Conservation (phyloP, 148 eudicot genomes). For the Silene uniflora region DNA sequence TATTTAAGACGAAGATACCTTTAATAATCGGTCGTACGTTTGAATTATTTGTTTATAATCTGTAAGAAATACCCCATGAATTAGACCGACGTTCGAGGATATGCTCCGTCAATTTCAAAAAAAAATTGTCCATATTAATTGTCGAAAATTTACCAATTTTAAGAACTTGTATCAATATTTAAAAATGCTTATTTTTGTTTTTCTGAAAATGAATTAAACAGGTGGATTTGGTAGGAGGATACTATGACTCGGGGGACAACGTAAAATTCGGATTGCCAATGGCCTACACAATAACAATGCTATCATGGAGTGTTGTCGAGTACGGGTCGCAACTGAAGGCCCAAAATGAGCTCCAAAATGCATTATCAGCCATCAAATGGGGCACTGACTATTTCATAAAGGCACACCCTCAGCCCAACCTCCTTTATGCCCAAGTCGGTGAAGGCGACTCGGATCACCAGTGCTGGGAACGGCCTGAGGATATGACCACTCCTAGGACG, state of each 20-base stretch:
- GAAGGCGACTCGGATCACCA: slow-evolving; percentile 69
- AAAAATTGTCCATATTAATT: no score
- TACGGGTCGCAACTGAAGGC: slow-evolving; percentile 31
- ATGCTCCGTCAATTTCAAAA: no score
- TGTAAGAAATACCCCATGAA: no score
- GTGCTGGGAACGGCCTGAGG: slow-evolving; percentile 97
- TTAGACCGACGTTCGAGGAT: no score
- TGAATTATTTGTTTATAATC: no score
- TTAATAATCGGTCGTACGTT: no score
- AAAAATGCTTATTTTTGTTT: no score
- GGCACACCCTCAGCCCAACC: slow-evolving; percentile 51
- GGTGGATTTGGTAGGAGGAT: slow-evolving; percentile 87
- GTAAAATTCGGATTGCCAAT: slow-evolving; percentile 91
- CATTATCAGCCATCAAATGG: slow-evolving; percentile 64
- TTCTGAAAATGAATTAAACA: slow-evolving; percentile 13
- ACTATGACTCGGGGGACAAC: slow-evolving; percentile 92
- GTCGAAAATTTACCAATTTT: no score
- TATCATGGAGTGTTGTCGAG: slow-evolving; percentile 81
- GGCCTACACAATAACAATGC: slow-evolving; percentile 79
- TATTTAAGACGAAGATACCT: no score
- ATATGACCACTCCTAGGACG: slow-evolving; percentile 85
- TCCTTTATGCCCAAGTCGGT: slow-evolving; percentile 32
- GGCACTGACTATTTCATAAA: slow-evolving; percentile 81
- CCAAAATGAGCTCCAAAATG: slow-evolving; percentile 37
- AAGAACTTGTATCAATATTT: no score